Evolutionary conservation across 192 early-diverging fungal species (phyloP).

Genomic region (Dispira simplex): DNA sequence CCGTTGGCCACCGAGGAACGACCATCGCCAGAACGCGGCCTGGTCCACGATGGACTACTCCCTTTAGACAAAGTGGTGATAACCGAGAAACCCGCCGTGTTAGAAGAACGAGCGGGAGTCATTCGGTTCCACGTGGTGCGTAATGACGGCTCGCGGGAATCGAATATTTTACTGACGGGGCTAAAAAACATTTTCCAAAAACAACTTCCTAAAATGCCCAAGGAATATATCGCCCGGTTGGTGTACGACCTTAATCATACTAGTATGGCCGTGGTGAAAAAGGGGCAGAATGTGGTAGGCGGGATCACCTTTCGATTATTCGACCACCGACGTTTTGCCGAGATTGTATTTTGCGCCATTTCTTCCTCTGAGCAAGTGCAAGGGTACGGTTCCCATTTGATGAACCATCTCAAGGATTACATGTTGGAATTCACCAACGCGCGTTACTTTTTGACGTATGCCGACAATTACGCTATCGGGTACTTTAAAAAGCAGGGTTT

Average conservation of each 20-base stretch:
- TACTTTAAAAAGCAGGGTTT: constrained; percentile 99
- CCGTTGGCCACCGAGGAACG: no score
- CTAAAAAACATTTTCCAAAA: constrained; percentile 95
- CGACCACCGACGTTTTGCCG: constrained; percentile 74
- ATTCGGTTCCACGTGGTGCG: constrained; percentile 59
- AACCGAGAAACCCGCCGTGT: constrained; percentile 40
- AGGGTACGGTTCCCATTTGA: constrained; percentile 92
- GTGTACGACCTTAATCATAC: constrained; percentile 90
- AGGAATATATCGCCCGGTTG: constrained; percentile 91
- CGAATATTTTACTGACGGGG: constrained; percentile 80
- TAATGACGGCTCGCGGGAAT: constrained; percentile 65
- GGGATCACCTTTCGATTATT: constrained; percentile 96
- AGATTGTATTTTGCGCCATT: constrained; percentile 98
- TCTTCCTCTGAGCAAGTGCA: constrained; percentile 82
- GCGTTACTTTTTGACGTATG: constrained; percentile 89
- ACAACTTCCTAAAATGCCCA: constrained; percentile 97
- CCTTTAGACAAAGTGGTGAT: not conserved
- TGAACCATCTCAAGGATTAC: constrained; percentile 94
- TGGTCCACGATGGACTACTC: no score
- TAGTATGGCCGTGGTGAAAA: constrained; percentile 58
- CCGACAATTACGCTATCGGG: constrained; percentile 97
- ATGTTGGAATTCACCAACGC: constrained; percentile 55
- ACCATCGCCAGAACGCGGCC: no score
- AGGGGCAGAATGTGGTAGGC: constrained; percentile 57
- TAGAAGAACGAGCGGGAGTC: constrained; percentile 46